phyloP scores from a whole-genome alignment of 768 basidiomycete species.

The Rhodotorula paludigena region DNA sequence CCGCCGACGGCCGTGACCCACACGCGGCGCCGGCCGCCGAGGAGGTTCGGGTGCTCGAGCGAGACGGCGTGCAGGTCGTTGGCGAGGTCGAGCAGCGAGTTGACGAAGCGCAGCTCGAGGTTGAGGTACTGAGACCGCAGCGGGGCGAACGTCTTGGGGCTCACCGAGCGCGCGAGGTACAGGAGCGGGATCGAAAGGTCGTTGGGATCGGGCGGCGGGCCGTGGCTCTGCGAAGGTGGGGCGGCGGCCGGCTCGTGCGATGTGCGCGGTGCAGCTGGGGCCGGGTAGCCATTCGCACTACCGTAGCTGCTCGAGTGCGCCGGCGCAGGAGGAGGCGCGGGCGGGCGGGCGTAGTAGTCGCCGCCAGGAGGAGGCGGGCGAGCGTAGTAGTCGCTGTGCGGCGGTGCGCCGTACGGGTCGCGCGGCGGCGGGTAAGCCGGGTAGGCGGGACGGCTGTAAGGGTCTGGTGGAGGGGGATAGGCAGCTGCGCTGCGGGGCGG shows the following conservation, averaged over 20 bases:
- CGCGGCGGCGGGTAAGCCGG: background rate
- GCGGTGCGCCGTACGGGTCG: conserved; percentile 10
- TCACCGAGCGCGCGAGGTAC: conserved; percentile 24
- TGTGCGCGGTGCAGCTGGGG: background rate
- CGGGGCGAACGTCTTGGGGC: conserved; percentile 17
- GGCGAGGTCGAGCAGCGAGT: conserved; percentile 17
- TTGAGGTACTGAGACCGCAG: background rate
- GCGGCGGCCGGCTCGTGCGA: background rate
- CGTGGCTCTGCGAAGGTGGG: conserved; percentile 1
- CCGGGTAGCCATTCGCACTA: background rate
- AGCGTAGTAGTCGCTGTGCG: conserved; percentile 3
- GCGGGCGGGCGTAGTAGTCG: background rate
- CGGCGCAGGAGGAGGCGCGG: background rate
- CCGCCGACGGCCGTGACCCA: conserved; percentile 32
- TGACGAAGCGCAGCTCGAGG: conserved; percentile 27
- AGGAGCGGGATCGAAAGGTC: conserved; percentile 31
- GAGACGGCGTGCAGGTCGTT: conserved; percentile 1
- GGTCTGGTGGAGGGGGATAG: background rate
- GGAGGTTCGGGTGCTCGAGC: conserved; percentile 3
- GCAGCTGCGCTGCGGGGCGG: background rate
- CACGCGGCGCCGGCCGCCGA: background rate
- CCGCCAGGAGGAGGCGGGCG: background rate
- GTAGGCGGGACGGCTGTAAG: background rate
- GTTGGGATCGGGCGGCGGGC: conserved; percentile 18
- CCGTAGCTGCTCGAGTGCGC: background rate